Evolutionary conservation across 345 rosid genomes (phyloP).

Genomic region (Salix suchowensis): DNA sequence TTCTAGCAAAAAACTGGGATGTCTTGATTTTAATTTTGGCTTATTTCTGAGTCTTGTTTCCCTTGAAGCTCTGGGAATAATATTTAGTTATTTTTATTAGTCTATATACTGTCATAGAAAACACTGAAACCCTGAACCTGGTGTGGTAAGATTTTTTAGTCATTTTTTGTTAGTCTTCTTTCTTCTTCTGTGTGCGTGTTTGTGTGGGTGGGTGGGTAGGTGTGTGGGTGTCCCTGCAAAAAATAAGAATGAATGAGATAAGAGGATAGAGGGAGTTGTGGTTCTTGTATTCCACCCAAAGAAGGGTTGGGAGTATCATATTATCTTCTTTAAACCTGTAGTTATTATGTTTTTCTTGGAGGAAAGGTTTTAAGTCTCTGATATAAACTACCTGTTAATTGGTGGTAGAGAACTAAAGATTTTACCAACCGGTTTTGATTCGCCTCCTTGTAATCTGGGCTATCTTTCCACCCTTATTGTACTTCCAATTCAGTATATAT

Average conservation of each 20-base stretch:
- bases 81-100: too few species aligned
- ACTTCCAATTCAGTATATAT: neutral
- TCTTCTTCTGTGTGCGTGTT: too few species aligned
- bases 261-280: neutral
- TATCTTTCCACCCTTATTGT: neutral
- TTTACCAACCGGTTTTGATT: neutral
- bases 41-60: neutral
- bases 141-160: neutral
- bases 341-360: neutral
- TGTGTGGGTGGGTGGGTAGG: fast-evolving
- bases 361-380: neutral
- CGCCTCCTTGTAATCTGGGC: neutral
- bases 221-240: neutral
- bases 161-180: neutral
- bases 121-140: neutral
- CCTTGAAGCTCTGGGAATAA: too few species aligned
- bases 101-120: too few species aligned
- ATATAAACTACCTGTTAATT: neutral
- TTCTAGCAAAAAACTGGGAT: neutral
- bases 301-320: neutral
- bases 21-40: neutral
- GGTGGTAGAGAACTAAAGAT: neutral
- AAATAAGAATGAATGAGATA: neutral
- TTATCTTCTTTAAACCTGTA: neutral
- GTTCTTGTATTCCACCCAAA: neutral